Base-by-base conservation (phyloP, 202 grass and related monocot species). In the Panicum virgatum region DNA sequence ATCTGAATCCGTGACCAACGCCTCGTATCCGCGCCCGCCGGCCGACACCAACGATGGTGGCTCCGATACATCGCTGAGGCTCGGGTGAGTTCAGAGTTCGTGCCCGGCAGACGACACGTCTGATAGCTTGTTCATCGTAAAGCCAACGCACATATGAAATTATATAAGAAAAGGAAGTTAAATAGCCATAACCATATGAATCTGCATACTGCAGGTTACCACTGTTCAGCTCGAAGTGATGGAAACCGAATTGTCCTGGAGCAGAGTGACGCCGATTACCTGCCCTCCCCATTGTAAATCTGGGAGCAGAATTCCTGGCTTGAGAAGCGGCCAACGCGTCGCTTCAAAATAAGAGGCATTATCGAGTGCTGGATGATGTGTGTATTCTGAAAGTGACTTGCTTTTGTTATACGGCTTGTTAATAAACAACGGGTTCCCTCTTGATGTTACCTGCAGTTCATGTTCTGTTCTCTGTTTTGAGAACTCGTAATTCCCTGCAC, bases 41-140 rank as follows among this genome's bases (percentile, higher is more conserved):
- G 57, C 44, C 12, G 81, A 87, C 81, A 42, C 78, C 5, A 80
- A 92, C 3, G 77, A 88, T 39, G 86, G 84, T 25, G 86, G 84
- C 82, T 85, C 86, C 7, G 87, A 97, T 65, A 94, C 84, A 9
- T 86, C 84, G 12, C 91, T 97, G 27, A 87, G 84, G 86, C 85
- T 94, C 23, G 85, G 94, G 91, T 97, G 83, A 90, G 81, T 82
- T 82, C 15, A 63, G 86, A 88, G 54, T 75, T 71, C 32, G 34
- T 36, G 45, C 54, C 39, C 25, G 5, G 40, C 10, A n/a, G 23
- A 76, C n/a, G 53, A 78, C 37, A 73, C 22, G 22, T 51, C 57
- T 66, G 9, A 27, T 36, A 32, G 3, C 62, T 39, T n/a, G 15
- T 42, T 42, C 22, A 52, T 71, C 40, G 40, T 2, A 59, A 67